phyloP scores from a whole-genome alignment of 2,329 filamentous ascomycete genomes.

The Aspergillus carbonarius region DNA sequence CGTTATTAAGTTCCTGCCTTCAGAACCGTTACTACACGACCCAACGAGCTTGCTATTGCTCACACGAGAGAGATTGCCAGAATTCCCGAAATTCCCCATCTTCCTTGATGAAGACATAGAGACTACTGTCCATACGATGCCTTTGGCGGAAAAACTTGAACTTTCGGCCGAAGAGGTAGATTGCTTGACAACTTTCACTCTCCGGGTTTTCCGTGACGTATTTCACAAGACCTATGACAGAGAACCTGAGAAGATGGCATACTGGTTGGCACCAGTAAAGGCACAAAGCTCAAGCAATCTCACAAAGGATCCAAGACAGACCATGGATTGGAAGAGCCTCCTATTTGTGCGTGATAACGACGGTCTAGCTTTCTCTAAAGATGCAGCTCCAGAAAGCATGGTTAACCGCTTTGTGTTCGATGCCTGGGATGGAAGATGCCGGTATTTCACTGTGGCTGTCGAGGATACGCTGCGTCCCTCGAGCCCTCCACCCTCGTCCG shows the following conservation, averaged over 20 bases:
- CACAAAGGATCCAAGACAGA: slow-evolving; percentile 6
- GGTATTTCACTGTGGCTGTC: slow-evolving; percentile 53
- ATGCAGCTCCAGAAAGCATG: slow-evolving; percentile 42
- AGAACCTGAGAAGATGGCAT: slow-evolving; percentile 66
- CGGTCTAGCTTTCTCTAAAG: slow-evolving; percentile 47
- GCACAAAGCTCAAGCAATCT: slow-evolving; percentile 7
- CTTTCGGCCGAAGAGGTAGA: slow-evolving; percentile 48
- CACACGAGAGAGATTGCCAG: slow-evolving; percentile 64
- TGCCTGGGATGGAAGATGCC: slow-evolving; percentile 56
- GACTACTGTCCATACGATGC: slow-evolving; percentile 57
- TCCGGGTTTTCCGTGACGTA: slow-evolving; percentile 74
- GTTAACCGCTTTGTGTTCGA: slow-evolving; percentile 57
- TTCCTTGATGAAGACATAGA: slow-evolving; percentile 66
- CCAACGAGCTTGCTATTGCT: slow-evolving; percentile 69
- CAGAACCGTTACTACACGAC: slow-evolving; percentile 56
- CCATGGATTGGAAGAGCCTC: slow-evolving; percentile 48
- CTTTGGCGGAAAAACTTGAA: slow-evolving; percentile 39
- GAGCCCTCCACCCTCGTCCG: slow-evolving; percentile 34
- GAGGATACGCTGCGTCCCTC: slow-evolving; percentile 33
- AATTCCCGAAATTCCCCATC: slow-evolving; percentile 66
- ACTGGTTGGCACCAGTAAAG: slow-evolving; percentile 71
- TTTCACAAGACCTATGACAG: slow-evolving; percentile 84
- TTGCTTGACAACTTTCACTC: slow-evolving; percentile 68
- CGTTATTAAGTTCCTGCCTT: slow-evolving; percentile 58
- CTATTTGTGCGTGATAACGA: slow-evolving; percentile 38